These are phyloP conservation scores for Abelmoschus esculentus DNA, from an alignment of 345 rosid species.

Conservation along the genomic window DNA sequence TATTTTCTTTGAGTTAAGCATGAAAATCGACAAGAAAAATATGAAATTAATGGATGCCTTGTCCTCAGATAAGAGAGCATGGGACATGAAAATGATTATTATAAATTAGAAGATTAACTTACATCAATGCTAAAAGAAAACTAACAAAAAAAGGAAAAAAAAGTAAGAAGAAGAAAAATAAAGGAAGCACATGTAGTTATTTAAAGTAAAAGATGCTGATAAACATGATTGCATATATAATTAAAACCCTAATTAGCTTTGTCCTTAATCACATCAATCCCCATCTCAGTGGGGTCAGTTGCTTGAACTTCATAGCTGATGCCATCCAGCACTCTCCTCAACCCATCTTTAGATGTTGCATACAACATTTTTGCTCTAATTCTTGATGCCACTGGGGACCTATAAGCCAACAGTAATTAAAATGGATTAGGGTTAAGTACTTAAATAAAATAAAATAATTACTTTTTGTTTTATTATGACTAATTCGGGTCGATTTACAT, in stretches of 20 bases:
- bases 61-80: constrained; percentile 14
- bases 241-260: constrained; percentile 46
- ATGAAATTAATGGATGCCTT: not conserved
- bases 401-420: constrained; percentile 12
- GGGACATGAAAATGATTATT: constrained; percentile 12
- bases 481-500: too few species aligned
- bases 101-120: constrained; percentile 31
- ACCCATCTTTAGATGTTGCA: constrained; percentile 81
- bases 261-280: constrained; percentile 71
- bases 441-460: not conserved
- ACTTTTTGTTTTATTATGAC: too few species aligned
- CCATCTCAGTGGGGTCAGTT: constrained; percentile 95
- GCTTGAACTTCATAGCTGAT: constrained; percentile 92
- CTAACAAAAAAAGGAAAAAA: not conserved
- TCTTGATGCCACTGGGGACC: constrained; percentile 82
- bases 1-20: too few species aligned
- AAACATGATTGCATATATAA: not conserved
- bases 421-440: not conserved
- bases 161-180: not conserved
- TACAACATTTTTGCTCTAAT: constrained; percentile 83
- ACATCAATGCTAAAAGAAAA: constrained; percentile 23
- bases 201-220: constrained; percentile 25
- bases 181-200: constrained; percentile 28
- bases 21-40: not conserved
- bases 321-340: constrained; percentile 84